phyloP scores from a whole-genome alignment of 2,329 filamentous ascomycete genomes.

The Alternaria arbusti region DNA sequence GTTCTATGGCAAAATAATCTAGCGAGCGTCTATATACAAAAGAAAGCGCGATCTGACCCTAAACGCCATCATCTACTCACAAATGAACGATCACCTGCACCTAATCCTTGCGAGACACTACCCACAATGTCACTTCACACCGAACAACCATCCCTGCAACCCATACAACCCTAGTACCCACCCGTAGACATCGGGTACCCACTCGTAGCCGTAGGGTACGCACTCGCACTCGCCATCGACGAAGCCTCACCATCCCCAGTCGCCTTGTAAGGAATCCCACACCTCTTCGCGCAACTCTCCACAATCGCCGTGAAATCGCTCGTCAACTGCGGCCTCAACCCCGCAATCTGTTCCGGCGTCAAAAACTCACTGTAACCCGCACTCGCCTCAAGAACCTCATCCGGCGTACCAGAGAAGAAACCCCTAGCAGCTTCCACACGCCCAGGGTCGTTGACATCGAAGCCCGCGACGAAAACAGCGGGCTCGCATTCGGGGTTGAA shows the following conservation, averaged over 20 bases:
- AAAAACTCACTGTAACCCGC: slow-evolving; percentile 24
- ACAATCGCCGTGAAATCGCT: slow-evolving; percentile 25
- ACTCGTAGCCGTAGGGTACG: not conserved
- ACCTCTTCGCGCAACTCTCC: slow-evolving; percentile 27
- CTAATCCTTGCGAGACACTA: not conserved
- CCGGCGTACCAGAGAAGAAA: slow-evolving; percentile 34
- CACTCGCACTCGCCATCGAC: not conserved
- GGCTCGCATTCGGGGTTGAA: slow-evolving; percentile 51
- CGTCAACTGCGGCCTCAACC: slow-evolving; percentile 17
- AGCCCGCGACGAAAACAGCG: slow-evolving; percentile 47
- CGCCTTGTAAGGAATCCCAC: slow-evolving; percentile 19
- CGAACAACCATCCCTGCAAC: accelerated
- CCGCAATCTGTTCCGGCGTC: slow-evolving; percentile 20
- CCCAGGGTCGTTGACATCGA: slow-evolving; percentile 48
- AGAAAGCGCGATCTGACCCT: not conserved
- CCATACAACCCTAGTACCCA: not conserved
- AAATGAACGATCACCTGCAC: not conserved
- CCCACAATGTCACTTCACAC: no score
- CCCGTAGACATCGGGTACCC: not conserved
- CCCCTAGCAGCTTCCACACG: slow-evolving; percentile 40
- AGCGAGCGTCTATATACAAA: slow-evolving; percentile 3
- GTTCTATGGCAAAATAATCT: not conserved
- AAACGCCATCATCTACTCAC: not conserved
- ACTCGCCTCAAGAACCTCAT: slow-evolving; percentile 24
- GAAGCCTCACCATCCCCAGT: not conserved